Conservation (phyloP, 441 rosid genomes). For the Eutrema salsugineum region DNA sequence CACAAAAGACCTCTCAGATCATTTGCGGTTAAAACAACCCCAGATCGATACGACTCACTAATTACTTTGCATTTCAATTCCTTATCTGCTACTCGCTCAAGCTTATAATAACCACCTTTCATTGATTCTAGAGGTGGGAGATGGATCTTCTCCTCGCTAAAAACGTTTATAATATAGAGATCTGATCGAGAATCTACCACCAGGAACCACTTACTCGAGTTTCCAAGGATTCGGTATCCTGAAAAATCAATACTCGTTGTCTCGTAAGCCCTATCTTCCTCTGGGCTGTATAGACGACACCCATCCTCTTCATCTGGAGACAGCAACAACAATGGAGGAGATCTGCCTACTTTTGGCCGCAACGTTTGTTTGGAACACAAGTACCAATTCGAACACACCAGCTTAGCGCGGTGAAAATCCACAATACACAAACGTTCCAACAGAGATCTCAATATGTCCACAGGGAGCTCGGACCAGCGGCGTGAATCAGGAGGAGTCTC, state of each 20-base stretch:
- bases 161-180: background rate
- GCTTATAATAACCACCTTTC: background rate
- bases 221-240: background rate
- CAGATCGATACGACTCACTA: no score
- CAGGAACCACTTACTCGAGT: background rate
- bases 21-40: no score
- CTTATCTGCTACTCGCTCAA: background rate
- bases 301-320: background rate
- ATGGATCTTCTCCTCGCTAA: background rate
- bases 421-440: background rate
- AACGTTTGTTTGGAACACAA: no score
- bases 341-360: background rate
- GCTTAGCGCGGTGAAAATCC: background rate
- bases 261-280: background rate
- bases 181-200: background rate
- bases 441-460: background rate
- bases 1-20: background rate
- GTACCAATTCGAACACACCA: background rate
- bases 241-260: background rate
- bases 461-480: slow-evolving; percentile 2
- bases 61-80: no score
- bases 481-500: background rate
- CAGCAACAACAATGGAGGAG: background rate
- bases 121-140: background rate
- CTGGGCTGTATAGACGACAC: background rate